These are phyloP conservation scores for Ceratonia siliqua DNA, from an alignment of 306 rosid genomes.

Conservation along the genomic window DNA sequence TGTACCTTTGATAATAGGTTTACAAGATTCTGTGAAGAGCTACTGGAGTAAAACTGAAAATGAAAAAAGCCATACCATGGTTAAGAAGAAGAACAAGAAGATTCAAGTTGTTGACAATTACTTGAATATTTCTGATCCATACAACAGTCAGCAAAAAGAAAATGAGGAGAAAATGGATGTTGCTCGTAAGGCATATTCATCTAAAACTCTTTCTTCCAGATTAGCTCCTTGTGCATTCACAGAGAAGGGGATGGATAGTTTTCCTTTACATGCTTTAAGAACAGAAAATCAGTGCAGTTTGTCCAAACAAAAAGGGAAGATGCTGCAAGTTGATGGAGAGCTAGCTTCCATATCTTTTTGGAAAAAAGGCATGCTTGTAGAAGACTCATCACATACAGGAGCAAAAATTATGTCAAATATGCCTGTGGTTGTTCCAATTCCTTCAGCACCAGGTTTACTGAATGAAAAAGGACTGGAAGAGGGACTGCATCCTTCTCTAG, in stretches of 20 bases:
- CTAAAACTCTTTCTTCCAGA: constrained; percentile 15
- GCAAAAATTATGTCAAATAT: constrained; percentile 41
- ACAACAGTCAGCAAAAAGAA: constrained; percentile 30
- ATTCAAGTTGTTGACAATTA: constrained; percentile 34
- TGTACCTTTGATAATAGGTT: constrained; percentile 23
- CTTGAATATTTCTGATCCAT: constrained; percentile 36
- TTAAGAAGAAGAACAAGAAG: constrained; percentile 51
- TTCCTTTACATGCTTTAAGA: constrained; percentile 34
- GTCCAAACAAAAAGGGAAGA: constrained; percentile 50
- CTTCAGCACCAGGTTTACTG: constrained; percentile 37
- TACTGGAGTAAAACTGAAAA: constrained; percentile 28
- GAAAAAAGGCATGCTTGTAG: constrained; percentile 33
- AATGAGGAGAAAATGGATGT: constrained; percentile 25
- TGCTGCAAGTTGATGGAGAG: constrained; percentile 40
- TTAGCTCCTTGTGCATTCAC: constrained; percentile 28
- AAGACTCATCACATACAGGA: constrained; percentile 36
- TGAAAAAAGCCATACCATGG: constrained; percentile 37
- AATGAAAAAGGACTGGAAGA: constrained; percentile 44
- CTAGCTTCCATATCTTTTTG: constrained; percentile 32
- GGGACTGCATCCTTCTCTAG: constrained; percentile 53
- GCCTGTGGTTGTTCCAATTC: constrained; percentile 27
- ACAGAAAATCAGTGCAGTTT: constrained; percentile 40
- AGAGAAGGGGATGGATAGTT: constrained; percentile 34
- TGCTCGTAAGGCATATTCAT: constrained; percentile 25
- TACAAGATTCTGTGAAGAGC: constrained; percentile 40